Evolutionary conservation across 768 basidiomycete genomes (phyloP), one percentile per base, ranked within the genome.

Genomic region (Suillus fuscotomentosus): DNA sequence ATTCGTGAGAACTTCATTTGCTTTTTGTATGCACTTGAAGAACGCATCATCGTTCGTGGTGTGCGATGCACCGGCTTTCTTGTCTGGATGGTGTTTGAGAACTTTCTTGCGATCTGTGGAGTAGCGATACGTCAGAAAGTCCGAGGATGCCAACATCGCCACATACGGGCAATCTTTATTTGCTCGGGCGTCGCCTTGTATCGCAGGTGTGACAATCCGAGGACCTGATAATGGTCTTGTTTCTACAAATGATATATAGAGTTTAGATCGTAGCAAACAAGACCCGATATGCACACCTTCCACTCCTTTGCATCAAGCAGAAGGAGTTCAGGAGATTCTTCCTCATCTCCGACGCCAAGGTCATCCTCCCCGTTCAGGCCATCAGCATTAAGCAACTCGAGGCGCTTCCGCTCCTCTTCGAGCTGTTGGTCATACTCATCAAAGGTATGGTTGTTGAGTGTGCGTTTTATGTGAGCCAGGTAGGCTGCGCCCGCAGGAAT

Each of bases 1-100:
- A 78, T 97, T 85, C 53, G 88, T 90, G 63, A 99, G 88, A 48
- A 95, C 89, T 70, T 99, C 97, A 78, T 91, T 86, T n/a, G 97
- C 97, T 78, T 99, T 99, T 80, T 93, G 90, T 69, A 99, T 99
- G 76, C 97, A 99, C 80, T 99, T 99, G 92, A 99, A 99, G 84
- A 99, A 99, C 0, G 89, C 89, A 71, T 99, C 97, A 77, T 98
- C 96, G 81, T 99, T 97, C 64, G 93, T 89, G 70, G 92, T 91
- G 70, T 88, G 87, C 42, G 86, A 86, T 42, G 84, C 78, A 51
- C 85, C 87, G 34, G 90, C 86, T 76, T 99, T 98, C 80, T 99
- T 98, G 81, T 99, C 96, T 0, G 96, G 96, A 75, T 99, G 96
- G 78, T 99, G 96, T 74, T 94, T 95, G 60, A 99, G 88, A n/a